Evolutionary conservation across 2,329 filamentous ascomycete species (phyloP).

Genomic region (Cladosporium colombiae): DNA sequence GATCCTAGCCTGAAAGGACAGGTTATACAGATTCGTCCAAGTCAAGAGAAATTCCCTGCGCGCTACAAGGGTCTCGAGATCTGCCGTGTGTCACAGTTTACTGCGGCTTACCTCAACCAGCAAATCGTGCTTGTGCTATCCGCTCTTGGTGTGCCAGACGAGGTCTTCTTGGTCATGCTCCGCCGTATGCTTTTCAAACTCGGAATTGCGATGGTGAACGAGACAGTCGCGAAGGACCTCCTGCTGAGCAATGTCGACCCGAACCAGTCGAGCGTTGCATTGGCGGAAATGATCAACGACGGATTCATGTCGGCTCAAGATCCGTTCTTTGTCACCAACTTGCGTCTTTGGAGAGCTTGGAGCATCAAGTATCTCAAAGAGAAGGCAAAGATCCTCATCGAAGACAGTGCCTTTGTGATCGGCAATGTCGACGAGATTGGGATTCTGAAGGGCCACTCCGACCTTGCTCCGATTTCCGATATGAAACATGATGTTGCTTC

Average conservation of each 20-base stretch:
- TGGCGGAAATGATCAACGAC: constrained; percentile 74
- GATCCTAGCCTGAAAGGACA: constrained; percentile 63
- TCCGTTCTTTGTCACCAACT: constrained; percentile 77
- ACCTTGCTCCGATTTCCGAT: constrained; percentile 42
- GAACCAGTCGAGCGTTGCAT: constrained; percentile 73
- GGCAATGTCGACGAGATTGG: constrained; percentile 86
- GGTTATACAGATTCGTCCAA: constrained; percentile 76
- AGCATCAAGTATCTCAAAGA: constrained; percentile 88
- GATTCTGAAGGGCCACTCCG: constrained; percentile 70
- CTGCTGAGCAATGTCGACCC: constrained; percentile 79
- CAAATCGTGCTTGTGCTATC: constrained; percentile 88
- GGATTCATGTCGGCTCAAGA: constrained; percentile 76
- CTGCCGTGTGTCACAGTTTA: constrained; percentile 75
- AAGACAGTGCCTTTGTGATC: constrained; percentile 81
- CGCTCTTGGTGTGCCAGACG: constrained; percentile 68
- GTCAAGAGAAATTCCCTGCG: constrained; percentile 83
- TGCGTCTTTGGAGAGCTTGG: constrained; percentile 86
- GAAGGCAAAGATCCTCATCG: constrained; percentile 81
- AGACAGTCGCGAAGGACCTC: constrained; percentile 63
- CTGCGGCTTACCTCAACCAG: constrained; percentile 79
- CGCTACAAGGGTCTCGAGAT: constrained; percentile 76
- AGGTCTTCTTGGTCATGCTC: constrained; percentile 68
- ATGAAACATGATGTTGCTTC: constrained; percentile 49
- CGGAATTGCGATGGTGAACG: constrained; percentile 67
- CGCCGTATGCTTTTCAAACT: constrained; percentile 67